These are phyloP conservation scores for Hydnum rufescens DNA, from an alignment of 768 basidiomycete species.

Conservation along the genomic window DNA sequence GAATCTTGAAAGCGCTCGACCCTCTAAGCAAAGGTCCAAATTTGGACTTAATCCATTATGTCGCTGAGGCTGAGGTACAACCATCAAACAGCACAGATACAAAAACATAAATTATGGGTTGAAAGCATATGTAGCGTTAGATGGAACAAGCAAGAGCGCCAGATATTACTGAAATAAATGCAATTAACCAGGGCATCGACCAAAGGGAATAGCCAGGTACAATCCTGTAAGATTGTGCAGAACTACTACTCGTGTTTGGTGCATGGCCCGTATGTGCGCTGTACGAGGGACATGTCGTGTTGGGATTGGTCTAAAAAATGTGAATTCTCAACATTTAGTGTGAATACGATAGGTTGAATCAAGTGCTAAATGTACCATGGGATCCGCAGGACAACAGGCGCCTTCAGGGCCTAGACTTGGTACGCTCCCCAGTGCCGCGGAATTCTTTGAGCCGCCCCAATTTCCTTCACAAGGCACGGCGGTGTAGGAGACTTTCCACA, in stretches of 20 bases:
- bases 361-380: slow-evolving; percentile 23
- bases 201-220: too few relatives aligned
- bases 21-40: too few relatives aligned
- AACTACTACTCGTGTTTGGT: background rate
- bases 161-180: too few relatives aligned
- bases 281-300: background rate
- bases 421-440: slow-evolving; percentile 50
- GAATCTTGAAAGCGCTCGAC: too few relatives aligned
- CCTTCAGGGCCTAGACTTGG: slow-evolving; percentile 25
- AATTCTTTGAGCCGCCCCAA: slow-evolving; percentile 43
- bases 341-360: background rate
- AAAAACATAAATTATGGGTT: too few relatives aligned
- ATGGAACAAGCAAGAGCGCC: too few relatives aligned
- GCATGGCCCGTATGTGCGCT: background rate
- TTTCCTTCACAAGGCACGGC: slow-evolving; percentile 34
- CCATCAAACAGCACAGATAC: too few relatives aligned
- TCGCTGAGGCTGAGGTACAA: too few relatives aligned
- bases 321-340: background rate
- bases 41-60: too few relatives aligned
- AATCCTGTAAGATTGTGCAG: too few relatives aligned
- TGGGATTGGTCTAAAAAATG: background rate
- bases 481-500: slow-evolving; percentile 66
- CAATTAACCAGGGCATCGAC: too few relatives aligned
- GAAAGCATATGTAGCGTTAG: too few relatives aligned
- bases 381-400: slow-evolving; percentile 57